Evolutionary conservation across 108 stramenopile species (phyloP).

Genomic region (Pseudonitzschia pungens): DNA sequence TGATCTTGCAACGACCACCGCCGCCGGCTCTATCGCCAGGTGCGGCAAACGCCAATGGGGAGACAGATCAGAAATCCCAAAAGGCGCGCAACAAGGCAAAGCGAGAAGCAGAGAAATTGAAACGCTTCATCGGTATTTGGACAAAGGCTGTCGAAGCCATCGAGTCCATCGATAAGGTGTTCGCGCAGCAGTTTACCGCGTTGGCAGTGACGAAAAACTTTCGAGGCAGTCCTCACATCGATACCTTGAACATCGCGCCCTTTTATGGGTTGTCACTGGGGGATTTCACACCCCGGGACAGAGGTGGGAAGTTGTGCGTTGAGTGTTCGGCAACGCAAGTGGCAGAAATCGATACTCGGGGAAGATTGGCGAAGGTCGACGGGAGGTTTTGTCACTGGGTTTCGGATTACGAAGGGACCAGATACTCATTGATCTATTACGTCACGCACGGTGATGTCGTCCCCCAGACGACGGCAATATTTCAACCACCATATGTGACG

Average conservation of each 20-base stretch:
- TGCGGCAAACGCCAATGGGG: constrained; percentile 14
- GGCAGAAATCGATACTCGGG: constrained; percentile 54
- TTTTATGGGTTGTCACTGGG: constrained; percentile 71
- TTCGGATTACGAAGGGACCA: constrained; percentile 45
- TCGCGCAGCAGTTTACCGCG: constrained; percentile 54
- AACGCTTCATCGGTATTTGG: constrained; percentile 47
- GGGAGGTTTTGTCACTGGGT: constrained; percentile 77
- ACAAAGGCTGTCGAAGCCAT: constrained; percentile 50
- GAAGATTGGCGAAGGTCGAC: constrained; percentile 63
- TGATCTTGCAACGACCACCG: constrained; percentile 45
- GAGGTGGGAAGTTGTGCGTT: constrained; percentile 52
- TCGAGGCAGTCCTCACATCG: constrained; percentile 67
- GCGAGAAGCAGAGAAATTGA: constrained; percentile 48
- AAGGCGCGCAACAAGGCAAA: constrained; percentile 31
- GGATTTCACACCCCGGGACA: constrained; percentile 30
- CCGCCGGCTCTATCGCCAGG: neutral
- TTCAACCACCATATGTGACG: constrained; percentile 10
- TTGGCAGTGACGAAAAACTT: constrained; percentile 69
- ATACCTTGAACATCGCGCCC: constrained; percentile 61
- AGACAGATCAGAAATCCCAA: neutral
- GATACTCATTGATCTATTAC: constrained; percentile 63
- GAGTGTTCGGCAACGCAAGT: constrained; percentile 50
- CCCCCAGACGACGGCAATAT: constrained; percentile 42
- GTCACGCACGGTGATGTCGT: constrained; percentile 24
- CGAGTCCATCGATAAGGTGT: constrained; percentile 45